A percentile compares a stretch with the other conserved stretches of the same genome.
phyloP scores from a whole-genome alignment of 352 stramenopile genomes.

The Pythium dissimile region DNA sequence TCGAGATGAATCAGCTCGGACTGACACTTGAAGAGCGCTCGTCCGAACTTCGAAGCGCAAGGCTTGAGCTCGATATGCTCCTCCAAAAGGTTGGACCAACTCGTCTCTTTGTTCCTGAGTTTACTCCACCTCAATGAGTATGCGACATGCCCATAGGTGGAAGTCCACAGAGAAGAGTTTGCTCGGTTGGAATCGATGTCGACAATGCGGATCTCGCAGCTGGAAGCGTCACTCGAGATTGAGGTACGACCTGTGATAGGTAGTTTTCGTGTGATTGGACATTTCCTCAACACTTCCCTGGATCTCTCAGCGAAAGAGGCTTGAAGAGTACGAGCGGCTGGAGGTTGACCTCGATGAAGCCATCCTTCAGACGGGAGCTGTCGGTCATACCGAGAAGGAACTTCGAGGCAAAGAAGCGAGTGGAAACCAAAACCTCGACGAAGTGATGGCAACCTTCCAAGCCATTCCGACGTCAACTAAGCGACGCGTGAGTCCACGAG shows the following conservation, averaged over 20 bases:
- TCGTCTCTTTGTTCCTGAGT: too few relatives aligned
- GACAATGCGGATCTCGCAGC: constrained; percentile 49
- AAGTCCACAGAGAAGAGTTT: constrained; percentile 72
- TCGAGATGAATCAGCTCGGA: constrained; percentile 71
- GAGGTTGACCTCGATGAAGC: constrained; percentile 72
- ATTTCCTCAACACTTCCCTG: background rate
- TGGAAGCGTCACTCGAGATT: constrained; percentile 49
- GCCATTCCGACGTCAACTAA: constrained; percentile 66
- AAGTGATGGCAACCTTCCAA: constrained; percentile 56
- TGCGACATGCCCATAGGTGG: constrained; percentile 33
- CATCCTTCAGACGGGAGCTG: constrained; percentile 55
- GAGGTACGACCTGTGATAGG: constrained; percentile 28
- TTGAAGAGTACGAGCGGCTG: constrained; percentile 72
- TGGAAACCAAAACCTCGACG: constrained; percentile 22
- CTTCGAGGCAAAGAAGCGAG: background rate
- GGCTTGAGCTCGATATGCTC: constrained; percentile 64
- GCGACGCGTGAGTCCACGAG: constrained; percentile 36
- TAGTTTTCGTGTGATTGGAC: background rate
- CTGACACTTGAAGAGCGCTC: constrained; percentile 57
- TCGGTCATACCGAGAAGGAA: constrained; percentile 3
- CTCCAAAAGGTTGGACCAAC: constrained; percentile 47
- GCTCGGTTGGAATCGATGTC: constrained; percentile 60
- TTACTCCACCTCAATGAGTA: background rate
- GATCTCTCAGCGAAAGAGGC: constrained; percentile 36
- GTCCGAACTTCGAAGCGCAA: constrained; percentile 26